Base-by-base conservation (phyloP, 768 basidiomycete genomes). In the Russula sp. region DNA sequence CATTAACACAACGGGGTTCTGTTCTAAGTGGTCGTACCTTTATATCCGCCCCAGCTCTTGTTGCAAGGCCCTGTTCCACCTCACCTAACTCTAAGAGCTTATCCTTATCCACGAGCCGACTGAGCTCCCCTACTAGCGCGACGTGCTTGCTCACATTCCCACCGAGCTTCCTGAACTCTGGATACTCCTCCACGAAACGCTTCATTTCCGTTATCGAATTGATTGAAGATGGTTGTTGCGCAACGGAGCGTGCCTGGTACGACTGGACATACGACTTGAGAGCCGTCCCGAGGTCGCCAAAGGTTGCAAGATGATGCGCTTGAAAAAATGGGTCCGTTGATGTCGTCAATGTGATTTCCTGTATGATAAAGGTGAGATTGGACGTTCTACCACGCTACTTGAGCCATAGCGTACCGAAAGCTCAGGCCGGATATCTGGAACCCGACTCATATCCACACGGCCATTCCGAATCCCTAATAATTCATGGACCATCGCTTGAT, bases 131-230 rank as follows among this genome's bases (percentile, higher is more conserved):
- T 0, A 99, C 97, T 26, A 99, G 77, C 8, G 96, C 92, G 24
- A 98, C 97, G 71, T 98, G 97, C 76, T 98, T 99, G 78, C 93
- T 96, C 34, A 99, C 97, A 73, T 99, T 99, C 10, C 95, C 95
- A 1, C 97, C 94, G 34, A 99, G 81, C 73, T 95, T 95, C 69
- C 89, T 82, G 72, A 98, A 98, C 75, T 99, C 97, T 1, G 97
- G 97, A 76, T 96, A 99, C 70, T 98, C 95, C 73, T 99, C 97
- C 2, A 99, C 91, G 70, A 96, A 96, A 10, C 83, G 86, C 74
- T 98, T 98, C 97, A 99, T 99, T 69, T 99, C 97, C 5, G 81
- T 76, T 62, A 98, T 94, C 0, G 96, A 98, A 71, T 95, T 94
- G 67, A 99, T 96, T 26, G 89, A 80, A 1, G 87, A 84, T 0